Conservation (phyloP, 2,329 filamentous ascomycete species). For the Colletotrichum navitas region DNA sequence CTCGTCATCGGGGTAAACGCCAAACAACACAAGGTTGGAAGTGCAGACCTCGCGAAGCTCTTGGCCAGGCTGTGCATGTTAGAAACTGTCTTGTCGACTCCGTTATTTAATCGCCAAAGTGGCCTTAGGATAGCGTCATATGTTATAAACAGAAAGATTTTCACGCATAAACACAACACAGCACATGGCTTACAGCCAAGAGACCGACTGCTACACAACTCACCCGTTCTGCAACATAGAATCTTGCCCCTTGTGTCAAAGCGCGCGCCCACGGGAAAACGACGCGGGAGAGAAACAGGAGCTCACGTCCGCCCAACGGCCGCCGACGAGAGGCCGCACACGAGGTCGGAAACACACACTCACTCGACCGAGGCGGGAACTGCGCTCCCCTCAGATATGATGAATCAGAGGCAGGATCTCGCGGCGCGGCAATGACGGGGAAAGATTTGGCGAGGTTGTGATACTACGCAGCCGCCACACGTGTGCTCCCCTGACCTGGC, state of each 20-base stretch:
- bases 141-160: neutral
- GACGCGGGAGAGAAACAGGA: slow-evolving; percentile 1
- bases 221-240: slow-evolving; percentile 19
- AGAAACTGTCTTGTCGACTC: neutral
- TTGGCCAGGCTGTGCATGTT: slow-evolving; percentile 36
- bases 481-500: slow-evolving; percentile 29
- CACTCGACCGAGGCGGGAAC: slow-evolving; percentile 17
- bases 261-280: slow-evolving; percentile 19
- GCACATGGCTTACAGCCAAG: slow-evolving; percentile 7
- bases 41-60: slow-evolving; percentile 15
- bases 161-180: neutral
- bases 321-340: slow-evolving; percentile 11
- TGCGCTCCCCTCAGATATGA: slow-evolving; percentile 19
- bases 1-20: neutral
- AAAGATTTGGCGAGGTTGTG: slow-evolving; percentile 31
- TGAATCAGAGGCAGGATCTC: slow-evolving; percentile 18
- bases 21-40: neutral
- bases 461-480: slow-evolving; percentile 24
- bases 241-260: slow-evolving; percentile 14
- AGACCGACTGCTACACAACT: slow-evolving; percentile 10
- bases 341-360: slow-evolving; percentile 32
- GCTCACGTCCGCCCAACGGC: slow-evolving; percentile 5
- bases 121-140: slow-evolving; percentile 10
- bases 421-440: slow-evolving; percentile 15
- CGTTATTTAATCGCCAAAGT: neutral